A percentile compares a stretch with the other conserved stretches of the same genome.
Conservation (phyloP, 805 yeast species). For the Wickerhamiella sorbophila region DNA sequence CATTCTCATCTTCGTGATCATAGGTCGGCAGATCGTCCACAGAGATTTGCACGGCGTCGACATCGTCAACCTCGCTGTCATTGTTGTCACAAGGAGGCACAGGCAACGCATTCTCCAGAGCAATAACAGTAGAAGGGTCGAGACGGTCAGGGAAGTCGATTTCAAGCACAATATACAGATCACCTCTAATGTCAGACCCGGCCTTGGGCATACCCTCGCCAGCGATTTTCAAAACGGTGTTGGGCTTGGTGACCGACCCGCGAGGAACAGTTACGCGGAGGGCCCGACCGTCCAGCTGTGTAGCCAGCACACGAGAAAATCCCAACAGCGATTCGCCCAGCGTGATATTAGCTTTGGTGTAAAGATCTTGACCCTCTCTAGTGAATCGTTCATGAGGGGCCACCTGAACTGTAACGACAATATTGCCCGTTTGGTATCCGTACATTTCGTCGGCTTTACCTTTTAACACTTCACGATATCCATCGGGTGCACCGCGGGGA, state of each 20-base stretch:
- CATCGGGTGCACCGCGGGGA: constrained; percentile 51
- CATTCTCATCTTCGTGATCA: not conserved
- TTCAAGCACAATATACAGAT: constrained; percentile 13
- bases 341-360: constrained; percentile 44
- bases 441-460: constrained; percentile 67
- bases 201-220: constrained; percentile 15
- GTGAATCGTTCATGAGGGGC: constrained; percentile 35
- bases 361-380: constrained; percentile 51
- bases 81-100: not conserved
- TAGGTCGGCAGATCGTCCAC: constrained; percentile 2
- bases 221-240: constrained; percentile 11
- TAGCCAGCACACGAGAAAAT: constrained; percentile 45
- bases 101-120: constrained; percentile 8
- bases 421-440: constrained; percentile 65
- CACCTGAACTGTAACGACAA: constrained; percentile 46
- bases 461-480: constrained; percentile 44
- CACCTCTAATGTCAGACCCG: constrained; percentile 10
- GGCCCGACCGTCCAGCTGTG: constrained; percentile 70
- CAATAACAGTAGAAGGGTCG: constrained; percentile 9
- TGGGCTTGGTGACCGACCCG: constrained; percentile 47
- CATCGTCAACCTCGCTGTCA: constrained; percentile 3
- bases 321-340: constrained; percentile 80
- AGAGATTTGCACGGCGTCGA: not conserved
- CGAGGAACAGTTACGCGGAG: constrained; percentile 48
- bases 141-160: constrained; percentile 15